These are phyloP conservation scores for Zymoseptoria ardabiliae DNA, from an alignment of 2,329 filamentous ascomycete genomes.

Conservation along the genomic window DNA sequence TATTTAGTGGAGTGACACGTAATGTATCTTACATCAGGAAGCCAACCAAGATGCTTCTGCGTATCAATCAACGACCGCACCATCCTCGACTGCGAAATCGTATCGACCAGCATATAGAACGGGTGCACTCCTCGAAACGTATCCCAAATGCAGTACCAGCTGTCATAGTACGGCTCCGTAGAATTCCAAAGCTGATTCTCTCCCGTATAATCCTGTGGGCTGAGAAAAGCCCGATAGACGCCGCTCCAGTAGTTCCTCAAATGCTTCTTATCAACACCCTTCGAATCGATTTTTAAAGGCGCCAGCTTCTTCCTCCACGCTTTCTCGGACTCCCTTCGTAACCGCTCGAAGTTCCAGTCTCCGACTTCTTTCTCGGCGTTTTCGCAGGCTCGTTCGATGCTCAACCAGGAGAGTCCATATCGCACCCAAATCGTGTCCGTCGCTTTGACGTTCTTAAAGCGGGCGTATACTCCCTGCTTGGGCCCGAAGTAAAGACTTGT, in stretches of 20 bases:
- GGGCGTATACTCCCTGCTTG: slow-evolving; percentile 23
- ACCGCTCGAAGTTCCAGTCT: slow-evolving; percentile 52
- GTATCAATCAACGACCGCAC: slow-evolving; percentile 63
- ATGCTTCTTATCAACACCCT: slow-evolving; percentile 29
- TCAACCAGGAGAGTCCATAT: slow-evolving; percentile 63
- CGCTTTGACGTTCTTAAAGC: slow-evolving; percentile 23
- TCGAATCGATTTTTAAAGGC: slow-evolving; percentile 30
- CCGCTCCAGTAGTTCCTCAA: slow-evolving; percentile 38
- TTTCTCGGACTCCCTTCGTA: slow-evolving; percentile 35
- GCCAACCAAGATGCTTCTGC: slow-evolving; percentile 61
- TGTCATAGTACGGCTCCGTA: slow-evolving; percentile 38
- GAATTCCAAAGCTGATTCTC: slow-evolving; percentile 40
- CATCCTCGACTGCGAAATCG: slow-evolving; percentile 55
- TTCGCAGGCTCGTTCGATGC: slow-evolving; percentile 55
- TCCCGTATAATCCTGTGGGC: slow-evolving; percentile 40
- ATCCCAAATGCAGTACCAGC: slow-evolving; percentile 51
- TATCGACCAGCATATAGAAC: slow-evolving; percentile 62
- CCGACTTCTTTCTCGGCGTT: slow-evolving; percentile 63
- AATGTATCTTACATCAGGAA: slow-evolving; percentile 50
- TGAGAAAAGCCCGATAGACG: slow-evolving; percentile 38
- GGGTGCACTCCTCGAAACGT: slow-evolving; percentile 48
- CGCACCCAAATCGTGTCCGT: slow-evolving; percentile 51
- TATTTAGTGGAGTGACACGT: neutral
- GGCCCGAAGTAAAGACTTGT: slow-evolving; percentile 25
- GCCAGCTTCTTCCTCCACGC: slow-evolving; percentile 34